These are phyloP conservation scores for Hansfordia pulvinata DNA, from an alignment of 2,329 filamentous ascomycete species.

Conservation along the genomic window DNA sequence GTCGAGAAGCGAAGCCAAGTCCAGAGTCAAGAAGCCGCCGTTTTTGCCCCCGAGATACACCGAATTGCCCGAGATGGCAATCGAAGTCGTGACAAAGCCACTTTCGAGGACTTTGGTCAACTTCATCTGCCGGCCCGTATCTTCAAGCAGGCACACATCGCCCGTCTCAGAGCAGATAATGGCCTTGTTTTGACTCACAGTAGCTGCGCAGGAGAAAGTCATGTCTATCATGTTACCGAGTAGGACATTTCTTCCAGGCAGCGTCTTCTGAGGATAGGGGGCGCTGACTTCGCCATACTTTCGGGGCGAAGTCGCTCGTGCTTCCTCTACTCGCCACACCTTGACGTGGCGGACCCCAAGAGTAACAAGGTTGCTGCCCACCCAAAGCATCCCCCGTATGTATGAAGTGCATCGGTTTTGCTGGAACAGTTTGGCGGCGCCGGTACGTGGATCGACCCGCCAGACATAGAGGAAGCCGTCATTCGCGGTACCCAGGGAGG, in stretches of 20 bases:
- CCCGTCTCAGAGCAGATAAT: constrained; percentile 80
- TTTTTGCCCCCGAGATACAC: constrained; percentile 59
- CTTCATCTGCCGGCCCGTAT: constrained; percentile 57
- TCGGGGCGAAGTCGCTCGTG: constrained; percentile 40
- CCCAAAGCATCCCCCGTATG: constrained; percentile 80
- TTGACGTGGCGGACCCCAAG: constrained; percentile 87
- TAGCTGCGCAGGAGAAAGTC: constrained; percentile 67
- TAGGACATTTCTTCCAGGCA: constrained; percentile 78
- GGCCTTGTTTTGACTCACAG: constrained; percentile 59
- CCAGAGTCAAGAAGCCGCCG: constrained; percentile 41
- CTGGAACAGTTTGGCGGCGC: constrained; percentile 66
- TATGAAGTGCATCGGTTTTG: constrained; percentile 84
- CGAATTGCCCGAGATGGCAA: constrained; percentile 43
- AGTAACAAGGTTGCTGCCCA: constrained; percentile 72
- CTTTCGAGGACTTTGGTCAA: constrained; percentile 52
- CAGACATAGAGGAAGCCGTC: constrained; percentile 92
- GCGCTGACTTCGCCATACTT: constrained; percentile 36
- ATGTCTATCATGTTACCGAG: constrained; percentile 70
- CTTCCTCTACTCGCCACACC: constrained; percentile 76
- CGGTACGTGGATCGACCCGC: constrained; percentile 72
- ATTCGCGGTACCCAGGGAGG: constrained; percentile 77
- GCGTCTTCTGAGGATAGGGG: constrained; percentile 44
- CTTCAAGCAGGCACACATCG: constrained; percentile 79
- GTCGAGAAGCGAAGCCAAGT: constrained; percentile 33
- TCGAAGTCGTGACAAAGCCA: constrained; percentile 54